A percentile compares a stretch with the other conserved stretches of the same genome.
These are phyloP conservation scores for Wickerhamomyces rabaulensis DNA, from an alignment of 805 yeast genomes.

Conservation along the genomic window DNA sequence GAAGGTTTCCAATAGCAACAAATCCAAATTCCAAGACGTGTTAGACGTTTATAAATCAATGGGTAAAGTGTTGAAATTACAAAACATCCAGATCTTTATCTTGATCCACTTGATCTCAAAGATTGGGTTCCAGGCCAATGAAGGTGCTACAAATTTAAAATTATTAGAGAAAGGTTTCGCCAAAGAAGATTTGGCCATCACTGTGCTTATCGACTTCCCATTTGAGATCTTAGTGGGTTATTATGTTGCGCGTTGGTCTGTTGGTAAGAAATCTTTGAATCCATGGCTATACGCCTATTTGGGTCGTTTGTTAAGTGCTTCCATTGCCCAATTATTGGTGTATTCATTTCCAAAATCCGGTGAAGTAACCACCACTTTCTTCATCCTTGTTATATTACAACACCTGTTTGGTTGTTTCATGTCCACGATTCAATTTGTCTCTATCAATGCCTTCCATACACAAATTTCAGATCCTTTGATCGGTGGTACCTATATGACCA, in stretches of 20 bases:
- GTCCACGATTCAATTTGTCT: conserved; percentile 93
- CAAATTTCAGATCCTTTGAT: conserved; percentile 91
- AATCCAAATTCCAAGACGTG: conserved; percentile 8
- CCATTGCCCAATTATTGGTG: conserved; percentile 69
- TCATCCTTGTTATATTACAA: conserved; percentile 69
- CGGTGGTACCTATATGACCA: conserved; percentile 98
- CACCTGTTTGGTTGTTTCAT: conserved; percentile 86
- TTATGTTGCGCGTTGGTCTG: conserved; percentile 92
- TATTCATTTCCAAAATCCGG: conserved; percentile 56
- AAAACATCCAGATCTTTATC: conserved; percentile 70
- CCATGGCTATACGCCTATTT: conserved; percentile 90
- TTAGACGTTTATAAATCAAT: conserved; percentile 54
- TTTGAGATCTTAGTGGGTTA: conserved; percentile 94
- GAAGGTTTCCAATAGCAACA: conserved; percentile 18
- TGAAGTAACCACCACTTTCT: conserved; percentile 48
- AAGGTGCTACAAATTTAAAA: conserved; percentile 90
- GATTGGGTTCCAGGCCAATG: conserved; percentile 92
- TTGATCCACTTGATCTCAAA: conserved; percentile 74
- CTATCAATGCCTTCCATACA: conserved; percentile 92
- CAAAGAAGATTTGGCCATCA: conserved; percentile 88
- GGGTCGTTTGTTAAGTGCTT: conserved; percentile 75
- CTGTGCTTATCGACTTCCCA: conserved; percentile 92
- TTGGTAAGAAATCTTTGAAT: conserved; percentile 64
- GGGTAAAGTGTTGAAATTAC: conserved; percentile 61
- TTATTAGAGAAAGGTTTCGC: conserved; percentile 86